phyloP scores from a whole-genome alignment of 2,329 filamentous ascomycete genomes.

The Fusarium sp. region DNA sequence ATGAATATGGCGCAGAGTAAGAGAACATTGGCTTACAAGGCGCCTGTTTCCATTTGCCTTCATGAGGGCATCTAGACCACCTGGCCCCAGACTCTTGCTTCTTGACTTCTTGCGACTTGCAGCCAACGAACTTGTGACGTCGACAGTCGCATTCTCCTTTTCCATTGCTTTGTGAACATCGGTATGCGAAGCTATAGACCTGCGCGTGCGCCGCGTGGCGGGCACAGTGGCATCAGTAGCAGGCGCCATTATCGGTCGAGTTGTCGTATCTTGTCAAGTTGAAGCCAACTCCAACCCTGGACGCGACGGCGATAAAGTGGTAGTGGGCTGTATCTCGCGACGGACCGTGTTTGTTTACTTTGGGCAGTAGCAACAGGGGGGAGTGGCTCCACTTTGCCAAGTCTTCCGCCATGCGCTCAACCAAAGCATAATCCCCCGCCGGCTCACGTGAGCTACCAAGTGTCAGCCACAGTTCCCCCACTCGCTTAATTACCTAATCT shows the following conservation, averaged over 20 bases:
- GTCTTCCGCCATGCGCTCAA: background rate
- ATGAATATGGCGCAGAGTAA: slow-evolving; percentile 3
- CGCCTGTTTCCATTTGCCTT: slow-evolving; percentile 80
- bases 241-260: slow-evolving; percentile 47
- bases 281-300: slow-evolving; percentile 28
- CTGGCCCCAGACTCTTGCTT: slow-evolving; percentile 96
- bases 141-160: slow-evolving; percentile 82
- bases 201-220: slow-evolving; percentile 69
- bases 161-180: slow-evolving; percentile 66
- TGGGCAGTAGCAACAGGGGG: slow-evolving; percentile 39
- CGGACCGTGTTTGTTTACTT: slow-evolving; percentile 54
- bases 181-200: slow-evolving; percentile 74
- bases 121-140: slow-evolving; percentile 66
- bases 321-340: slow-evolving; percentile 44
- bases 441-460: slow-evolving; percentile 23
- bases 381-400: slow-evolving; percentile 34
- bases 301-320: slow-evolving; percentile 38
- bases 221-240: slow-evolving; percentile 60
- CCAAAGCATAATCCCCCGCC: slow-evolving; percentile 7
- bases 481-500: slow-evolving; percentile 41
- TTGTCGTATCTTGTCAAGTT: slow-evolving; percentile 23
- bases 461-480: background rate
- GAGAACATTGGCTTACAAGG: slow-evolving; percentile 67
- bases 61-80: slow-evolving; percentile 85
- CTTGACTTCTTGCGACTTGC: slow-evolving; percentile 76